A percentile compares a stretch with the other conserved stretches of the same genome.
Evolutionary conservation across 768 basidiomycete species (phyloP).

Genomic region (Suillus subaureus): DNA sequence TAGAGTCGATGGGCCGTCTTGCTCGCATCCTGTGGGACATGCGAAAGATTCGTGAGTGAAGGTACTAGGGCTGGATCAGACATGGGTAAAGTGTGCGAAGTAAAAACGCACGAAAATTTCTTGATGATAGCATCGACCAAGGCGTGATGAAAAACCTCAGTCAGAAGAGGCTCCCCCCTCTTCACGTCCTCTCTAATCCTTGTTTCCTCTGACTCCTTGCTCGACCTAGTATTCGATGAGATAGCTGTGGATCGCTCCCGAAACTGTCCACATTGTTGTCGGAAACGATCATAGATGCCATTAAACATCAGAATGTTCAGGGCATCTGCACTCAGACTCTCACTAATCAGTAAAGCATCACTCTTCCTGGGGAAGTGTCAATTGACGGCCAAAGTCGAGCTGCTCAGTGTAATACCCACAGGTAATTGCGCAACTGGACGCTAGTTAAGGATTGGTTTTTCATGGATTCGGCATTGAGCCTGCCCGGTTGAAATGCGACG

Average conservation of each 20-base stretch:
- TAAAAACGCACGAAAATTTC: slow-evolving; percentile 17
- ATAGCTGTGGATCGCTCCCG: slow-evolving; percentile 10
- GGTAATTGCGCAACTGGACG: slow-evolving; percentile 15
- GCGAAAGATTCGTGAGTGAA: slow-evolving; percentile 21
- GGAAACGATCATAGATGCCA: slow-evolving; percentile 34
- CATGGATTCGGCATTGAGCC: slow-evolving; percentile 3
- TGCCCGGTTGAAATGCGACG: slow-evolving; percentile 21
- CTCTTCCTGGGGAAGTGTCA: slow-evolving; percentile 16
- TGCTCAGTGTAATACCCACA: slow-evolving; percentile 22
- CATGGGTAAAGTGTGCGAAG: neutral
- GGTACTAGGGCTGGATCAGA: slow-evolving; percentile 7
- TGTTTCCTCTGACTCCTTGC: neutral
- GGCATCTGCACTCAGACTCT: slow-evolving; percentile 25
- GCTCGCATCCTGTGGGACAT: neutral
- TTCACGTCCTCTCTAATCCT: neutral
- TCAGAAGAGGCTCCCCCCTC: slow-evolving; percentile 10
- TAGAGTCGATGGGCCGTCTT: neutral
- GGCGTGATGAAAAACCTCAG: slow-evolving; percentile 12
- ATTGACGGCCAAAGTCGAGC: neutral
- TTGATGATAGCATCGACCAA: slow-evolving; percentile 30
- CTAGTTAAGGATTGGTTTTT: neutral
- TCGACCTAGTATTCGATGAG: neutral
- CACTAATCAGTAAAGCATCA: slow-evolving; percentile 26
- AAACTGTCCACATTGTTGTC: slow-evolving; percentile 25
- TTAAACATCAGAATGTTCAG: slow-evolving; percentile 27